Evolutionary conservation across 1,284 basidiomycete species (phyloP).

Genomic region (Sanghuangporus baumii): DNA sequence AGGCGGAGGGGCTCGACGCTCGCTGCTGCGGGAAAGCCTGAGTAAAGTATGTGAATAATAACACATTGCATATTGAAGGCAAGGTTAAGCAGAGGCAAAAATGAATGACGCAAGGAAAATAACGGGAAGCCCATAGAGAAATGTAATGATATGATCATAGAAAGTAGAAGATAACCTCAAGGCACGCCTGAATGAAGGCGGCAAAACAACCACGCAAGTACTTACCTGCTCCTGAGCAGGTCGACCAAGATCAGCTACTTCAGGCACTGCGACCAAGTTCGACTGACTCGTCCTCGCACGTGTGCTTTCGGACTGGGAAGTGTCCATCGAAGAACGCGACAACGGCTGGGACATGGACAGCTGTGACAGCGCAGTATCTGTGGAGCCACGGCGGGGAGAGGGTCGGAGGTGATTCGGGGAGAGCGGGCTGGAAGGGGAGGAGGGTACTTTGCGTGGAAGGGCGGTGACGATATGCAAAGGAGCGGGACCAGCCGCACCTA

Average conservation of each 20-base stretch:
- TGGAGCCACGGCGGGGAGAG: not conserved
- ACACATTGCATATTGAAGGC: not conserved
- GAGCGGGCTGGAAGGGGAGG: conserved; percentile 8
- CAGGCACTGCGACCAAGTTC: conserved; percentile 13
- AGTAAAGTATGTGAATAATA: not conserved
- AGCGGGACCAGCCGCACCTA: conserved; percentile 20
- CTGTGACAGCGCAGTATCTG: not conserved
- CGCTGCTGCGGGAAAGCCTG: not conserved
- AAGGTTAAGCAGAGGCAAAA: not conserved
- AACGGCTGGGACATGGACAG: not conserved
- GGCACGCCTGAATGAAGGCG: not conserved
- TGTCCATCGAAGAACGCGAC: not conserved
- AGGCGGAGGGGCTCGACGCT: conserved; percentile 4
- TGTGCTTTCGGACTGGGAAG: not conserved
- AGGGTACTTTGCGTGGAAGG: conserved; percentile 11
- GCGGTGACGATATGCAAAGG: conserved; percentile 19
- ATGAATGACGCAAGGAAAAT: conserved; percentile 2
- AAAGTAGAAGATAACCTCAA: not conserved
- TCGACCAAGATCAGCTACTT: conserved; percentile 7
- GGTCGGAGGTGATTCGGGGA: not conserved
- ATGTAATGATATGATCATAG: not conserved
- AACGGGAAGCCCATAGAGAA: not conserved
- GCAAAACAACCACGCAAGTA: not conserved
- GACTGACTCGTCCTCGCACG: conserved; percentile 3
- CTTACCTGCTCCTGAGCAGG: conserved; percentile 13